A percentile compares a stretch with the other conserved stretches of the same genome.
Conservation (phyloP, 1,284 basidiomycete genomes). For the Trichosporon coremiiforme region DNA sequence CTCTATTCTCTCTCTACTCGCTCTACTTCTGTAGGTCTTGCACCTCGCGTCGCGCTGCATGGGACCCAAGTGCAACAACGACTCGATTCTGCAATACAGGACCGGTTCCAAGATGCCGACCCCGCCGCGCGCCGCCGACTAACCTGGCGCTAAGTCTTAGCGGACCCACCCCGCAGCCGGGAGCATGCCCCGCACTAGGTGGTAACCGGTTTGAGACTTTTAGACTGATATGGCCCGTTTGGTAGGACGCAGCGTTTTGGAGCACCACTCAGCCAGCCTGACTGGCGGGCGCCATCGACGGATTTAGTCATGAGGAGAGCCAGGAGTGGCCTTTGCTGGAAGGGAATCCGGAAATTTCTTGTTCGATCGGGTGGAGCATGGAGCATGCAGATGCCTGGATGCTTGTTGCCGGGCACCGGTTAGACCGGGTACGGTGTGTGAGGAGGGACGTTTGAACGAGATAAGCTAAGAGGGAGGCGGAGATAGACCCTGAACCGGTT, state of each 20-base stretch:
- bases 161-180: background rate
- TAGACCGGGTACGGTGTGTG: background rate
- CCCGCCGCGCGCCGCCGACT: background rate
- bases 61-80: too few species aligned
- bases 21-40: too few species aligned
- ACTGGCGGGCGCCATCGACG: background rate
- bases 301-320: background rate
- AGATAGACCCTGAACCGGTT: conserved; percentile 2
- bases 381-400: background rate
- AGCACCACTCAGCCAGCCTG: background rate
- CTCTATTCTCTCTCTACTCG: too few species aligned
- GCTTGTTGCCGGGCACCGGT: background rate
- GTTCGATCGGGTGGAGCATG: background rate
- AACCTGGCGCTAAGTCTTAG: background rate
- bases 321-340: background rate
- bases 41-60: too few species aligned
- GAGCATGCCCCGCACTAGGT: background rate
- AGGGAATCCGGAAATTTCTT: background rate
- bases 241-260: too few species aligned
- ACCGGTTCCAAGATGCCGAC: background rate
- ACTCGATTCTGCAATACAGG: background rate
- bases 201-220: background rate
- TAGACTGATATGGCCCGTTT: background rate
- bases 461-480: conserved; percentile 5
- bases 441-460: background rate